Percentiles rank a stretch among this genome's conserved stretches.
phyloP scores from a whole-genome alignment of 2,329 filamentous ascomycete species.

The Xenosphaeropsis pyriputrescens region DNA sequence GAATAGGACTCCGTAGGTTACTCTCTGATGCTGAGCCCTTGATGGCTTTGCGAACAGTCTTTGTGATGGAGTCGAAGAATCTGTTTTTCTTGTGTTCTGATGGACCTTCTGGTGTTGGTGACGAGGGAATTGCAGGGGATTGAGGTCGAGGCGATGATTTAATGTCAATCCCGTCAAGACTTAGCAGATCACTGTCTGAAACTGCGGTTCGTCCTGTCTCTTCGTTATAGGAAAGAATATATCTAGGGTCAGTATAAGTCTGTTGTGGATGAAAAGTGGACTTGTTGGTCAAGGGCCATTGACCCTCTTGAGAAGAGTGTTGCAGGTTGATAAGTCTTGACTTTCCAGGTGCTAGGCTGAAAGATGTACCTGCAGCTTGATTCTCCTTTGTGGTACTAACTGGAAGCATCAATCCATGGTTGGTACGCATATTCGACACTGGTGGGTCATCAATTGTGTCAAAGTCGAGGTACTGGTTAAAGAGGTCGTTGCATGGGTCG shows the following conservation, averaged over 20 bases:
- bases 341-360: conserved; percentile 8
- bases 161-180: conserved; percentile 14
- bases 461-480: conserved; percentile 47
- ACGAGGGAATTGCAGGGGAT: conserved; percentile 3
- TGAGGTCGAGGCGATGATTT: conserved; percentile 8
- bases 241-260: too few relatives aligned
- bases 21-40: conserved; percentile 11
- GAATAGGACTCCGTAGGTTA: conserved; percentile 19
- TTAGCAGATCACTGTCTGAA: conserved; percentile 17
- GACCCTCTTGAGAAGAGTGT: conserved; percentile 5
- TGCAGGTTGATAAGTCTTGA: conserved; percentile 2
- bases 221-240: conserved; percentile 6
- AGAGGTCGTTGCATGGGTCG: conserved; percentile 44
- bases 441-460: conserved; percentile 29
- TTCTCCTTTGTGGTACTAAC: conserved; percentile 17
- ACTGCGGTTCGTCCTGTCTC: conserved; percentile 14
- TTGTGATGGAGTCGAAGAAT: conserved; percentile 26
- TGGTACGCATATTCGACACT: conserved; percentile 20
- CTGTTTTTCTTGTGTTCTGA: conserved; percentile 9
- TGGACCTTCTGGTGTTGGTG: conserved; percentile 5
- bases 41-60: conserved; percentile 23
- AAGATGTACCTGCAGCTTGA: conserved; percentile 6
- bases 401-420: conserved; percentile 31
- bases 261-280: too few relatives aligned
- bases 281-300: conserved; percentile 5